Evolutionary conservation across 331 rosid genomes (phyloP), one percentile per base, ranked within the genome.

Genomic region (Cydonia oblonga): DNA sequence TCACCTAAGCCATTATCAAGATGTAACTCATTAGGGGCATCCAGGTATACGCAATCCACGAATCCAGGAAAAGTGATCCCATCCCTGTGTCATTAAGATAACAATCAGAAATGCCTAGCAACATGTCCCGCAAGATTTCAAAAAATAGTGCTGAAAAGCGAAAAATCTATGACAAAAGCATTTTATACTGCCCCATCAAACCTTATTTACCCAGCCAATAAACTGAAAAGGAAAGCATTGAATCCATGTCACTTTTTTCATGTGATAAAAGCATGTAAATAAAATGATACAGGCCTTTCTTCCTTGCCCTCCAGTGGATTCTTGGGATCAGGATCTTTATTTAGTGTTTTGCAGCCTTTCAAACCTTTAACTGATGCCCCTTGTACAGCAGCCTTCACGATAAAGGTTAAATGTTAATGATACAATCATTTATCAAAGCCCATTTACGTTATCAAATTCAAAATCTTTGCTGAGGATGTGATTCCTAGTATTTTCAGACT

Each of bases 1-100:
- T 91, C 96, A 49, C 97, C 97, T 87, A 91, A 84, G 75, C 98
- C 98, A 80, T 91, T 93, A 78, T 88, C 92, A 59, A 93, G 89
- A 25, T 58, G 82, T 85, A 93, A 79, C 82, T 86, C 97, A 67
- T 67, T 67, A 52, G 96, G 91, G 57, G 96, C 75, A 15, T 84
- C 86, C 67, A 93, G 86, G 84, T 89, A 91, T 57, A 91, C 52
- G 24, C 97, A 93, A 76, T 93, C 98, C 56, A 93, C 90, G 82
- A 91, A 93, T 91, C 97, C 98, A 58, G 98, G 98, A 79, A 91
- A 93, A 80, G 88, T 83, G 74, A 93, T 86, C 26, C 67, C 80
- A 46, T 93, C 92, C 86, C 98, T 93, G 89, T 77, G 76, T 76
- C 54, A 24, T 53, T 28, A 65, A 82, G 81, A 81, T 59, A 73